Base-by-base conservation (phyloP, 2,329 filamentous ascomycete species). In the Pyrenophora graminea region DNA sequence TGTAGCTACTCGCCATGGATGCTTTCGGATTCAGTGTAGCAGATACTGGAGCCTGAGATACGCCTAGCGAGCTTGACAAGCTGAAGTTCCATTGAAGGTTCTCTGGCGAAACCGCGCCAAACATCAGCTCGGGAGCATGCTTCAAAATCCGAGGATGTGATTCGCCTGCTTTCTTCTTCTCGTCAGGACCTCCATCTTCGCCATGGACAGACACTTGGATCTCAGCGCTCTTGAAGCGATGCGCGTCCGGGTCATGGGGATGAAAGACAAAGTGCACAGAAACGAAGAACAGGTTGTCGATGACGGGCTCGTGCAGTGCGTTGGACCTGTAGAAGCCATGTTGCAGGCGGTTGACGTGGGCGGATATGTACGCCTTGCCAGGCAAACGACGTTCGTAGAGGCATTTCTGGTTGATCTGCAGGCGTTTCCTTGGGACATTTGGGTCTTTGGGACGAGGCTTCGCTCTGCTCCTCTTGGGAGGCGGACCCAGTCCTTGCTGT, bases 241-340 rank as follows among this genome's bases (percentile, higher is more conserved):
- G 77, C 1, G 67, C 62, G 17, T 63, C 38, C 2, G 73, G 75
- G 39, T 76, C 65, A 3, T 74, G 67, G 0, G 78, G 75, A 56
- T 81, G 79, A 21, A 81, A 77, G n/a, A 78, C 76, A 44, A 81
- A 80, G 39, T 74, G 76, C 30, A 81, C 66, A 0, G 76, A 79
- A 3, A 79, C 71, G 45, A 81, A 80, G 51, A 79, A 79, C 8
- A 80, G 74, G 44, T 77, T 67, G 31, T 77, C 64, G 7, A 76
- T 69, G 13, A 69, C 63, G 4, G 64, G 60, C 30, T 78, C 77
- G 15, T 79, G 77, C 1, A 80, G 68, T 4, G 71, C 70, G 1
- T 64, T 55, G 43, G 71, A 77, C 18, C 74, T 70, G 63, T 79
- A 80, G 51, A 69, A 76, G 4, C 79, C 79, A 55, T 79, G 76